Conservation (phyloP, 345 rosid species). For the Brassica juncea region DNA sequence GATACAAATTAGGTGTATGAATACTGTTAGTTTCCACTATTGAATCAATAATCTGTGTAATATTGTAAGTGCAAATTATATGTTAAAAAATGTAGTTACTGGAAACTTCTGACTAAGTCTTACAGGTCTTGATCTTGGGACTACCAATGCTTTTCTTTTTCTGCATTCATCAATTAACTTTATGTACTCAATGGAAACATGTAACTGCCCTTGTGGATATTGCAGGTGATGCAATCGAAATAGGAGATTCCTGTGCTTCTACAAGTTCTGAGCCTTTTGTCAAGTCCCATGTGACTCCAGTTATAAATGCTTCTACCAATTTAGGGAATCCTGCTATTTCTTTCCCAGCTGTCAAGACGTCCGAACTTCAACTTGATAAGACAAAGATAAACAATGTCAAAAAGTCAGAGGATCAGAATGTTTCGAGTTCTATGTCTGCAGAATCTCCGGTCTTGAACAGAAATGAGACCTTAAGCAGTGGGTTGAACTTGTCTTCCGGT, state of each 20-base stretch:
- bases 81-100: not conserved
- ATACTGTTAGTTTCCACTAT: not conserved
- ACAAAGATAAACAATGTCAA: slow-evolving; percentile 42
- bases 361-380: slow-evolving; percentile 48
- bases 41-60: not conserved
- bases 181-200: slow-evolving; percentile 8
- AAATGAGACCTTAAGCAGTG: slow-evolving; percentile 50
- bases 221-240: slow-evolving; percentile 36
- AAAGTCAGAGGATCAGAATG: slow-evolving; percentile 40
- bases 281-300: slow-evolving; percentile 39
- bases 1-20: not conserved
- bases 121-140: slow-evolving; percentile 10
- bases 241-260: slow-evolving; percentile 37
- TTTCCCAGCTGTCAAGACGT: slow-evolving; percentile 42
- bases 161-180: slow-evolving; percentile 2
- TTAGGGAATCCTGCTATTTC: slow-evolving; percentile 48
- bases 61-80: not conserved
- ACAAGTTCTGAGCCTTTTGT: slow-evolving; percentile 39
- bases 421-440: slow-evolving; percentile 34
- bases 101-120: slow-evolving; percentile 13
- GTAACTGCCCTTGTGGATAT: slow-evolving; percentile 3
- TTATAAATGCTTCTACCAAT: slow-evolving; percentile 40
- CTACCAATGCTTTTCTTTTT: not conserved
- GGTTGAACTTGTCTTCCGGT: slow-evolving; percentile 54
- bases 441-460: slow-evolving; percentile 47